Percentiles rank a stretch among this genome's conserved stretches.
phyloP scores from a whole-genome alignment of 352 stramenopile genomes.

The Stephanocyclus meneghinianus region DNA sequence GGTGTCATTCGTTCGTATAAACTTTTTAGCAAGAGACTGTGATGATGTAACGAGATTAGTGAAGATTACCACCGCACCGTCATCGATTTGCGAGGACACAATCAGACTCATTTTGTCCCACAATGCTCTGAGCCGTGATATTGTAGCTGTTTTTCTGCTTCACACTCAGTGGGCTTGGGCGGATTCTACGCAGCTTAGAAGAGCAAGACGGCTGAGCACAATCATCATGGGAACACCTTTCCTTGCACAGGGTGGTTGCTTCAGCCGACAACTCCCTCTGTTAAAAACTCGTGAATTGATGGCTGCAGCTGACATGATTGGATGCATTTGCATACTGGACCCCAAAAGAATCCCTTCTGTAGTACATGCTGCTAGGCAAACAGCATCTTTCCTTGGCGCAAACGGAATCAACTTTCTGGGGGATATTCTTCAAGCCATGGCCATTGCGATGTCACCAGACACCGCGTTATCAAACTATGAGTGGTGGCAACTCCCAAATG shows the following conservation, averaged over 20 bases:
- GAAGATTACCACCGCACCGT: not conserved
- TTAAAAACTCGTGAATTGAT: not conserved
- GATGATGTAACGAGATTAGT: not conserved
- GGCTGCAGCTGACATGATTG: not conserved
- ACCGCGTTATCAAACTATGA: not conserved
- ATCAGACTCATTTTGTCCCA: conserved; percentile 1
- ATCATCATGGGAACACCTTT: not conserved
- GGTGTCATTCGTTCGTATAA: not conserved
- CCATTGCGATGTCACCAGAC: not conserved
- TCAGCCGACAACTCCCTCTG: not conserved
- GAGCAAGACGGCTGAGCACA: not conserved
- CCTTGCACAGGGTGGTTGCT: not conserved
- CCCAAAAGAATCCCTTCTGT: not conserved
- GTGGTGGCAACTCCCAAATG: conserved; percentile 3
- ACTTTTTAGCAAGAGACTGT: not conserved
- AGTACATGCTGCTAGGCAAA: not conserved
- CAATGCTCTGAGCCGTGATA: not conserved
- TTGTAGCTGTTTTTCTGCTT: not conserved
- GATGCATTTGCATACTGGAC: not conserved
- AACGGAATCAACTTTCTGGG: not conserved
- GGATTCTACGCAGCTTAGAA: not conserved
- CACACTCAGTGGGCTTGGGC: conserved; percentile 4
- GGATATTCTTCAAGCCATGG: not conserved
- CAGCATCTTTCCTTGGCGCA: not conserved
- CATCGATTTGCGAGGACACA: not conserved